phyloP scores from a whole-genome alignment of 305 asterid genomes.

The Ilex paraguariensis region DNA sequence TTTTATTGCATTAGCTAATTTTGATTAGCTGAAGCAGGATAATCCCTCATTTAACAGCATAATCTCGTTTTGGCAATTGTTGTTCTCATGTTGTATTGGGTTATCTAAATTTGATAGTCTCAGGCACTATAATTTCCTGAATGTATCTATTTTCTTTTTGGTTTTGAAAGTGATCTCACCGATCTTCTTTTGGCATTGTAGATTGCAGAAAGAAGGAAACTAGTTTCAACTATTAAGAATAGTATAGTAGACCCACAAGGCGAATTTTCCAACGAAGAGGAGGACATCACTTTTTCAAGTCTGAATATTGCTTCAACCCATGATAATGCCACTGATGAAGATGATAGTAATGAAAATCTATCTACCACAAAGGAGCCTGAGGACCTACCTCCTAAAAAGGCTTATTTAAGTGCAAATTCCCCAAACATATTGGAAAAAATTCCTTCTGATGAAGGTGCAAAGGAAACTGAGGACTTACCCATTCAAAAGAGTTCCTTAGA shows the following conservation, averaged over 20 bases:
- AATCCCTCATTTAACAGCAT: too few species aligned
- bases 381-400: slow-evolving; percentile 15
- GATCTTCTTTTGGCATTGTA: slow-evolving; percentile 21
- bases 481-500: slow-evolving; percentile 19
- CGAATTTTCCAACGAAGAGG: slow-evolving; percentile 24
- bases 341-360: slow-evolving; percentile 11
- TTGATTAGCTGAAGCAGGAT: too few species aligned
- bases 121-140: too few species aligned
- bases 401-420: slow-evolving; percentile 22
- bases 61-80: too few species aligned
- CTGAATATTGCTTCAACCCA: slow-evolving; percentile 29
- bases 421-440: slow-evolving; percentile 11
- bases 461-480: neutral
- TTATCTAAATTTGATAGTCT: too few species aligned
- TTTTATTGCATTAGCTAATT: too few species aligned
- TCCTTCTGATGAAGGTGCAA: slow-evolving; percentile 4
- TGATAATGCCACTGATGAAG: slow-evolving; percentile 23
- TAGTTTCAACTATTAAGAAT: slow-evolving; percentile 66
- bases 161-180: neutral
- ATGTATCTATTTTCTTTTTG: too few species aligned
- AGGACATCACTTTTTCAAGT: slow-evolving; percentile 19
- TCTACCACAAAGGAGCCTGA: slow-evolving; percentile 16
- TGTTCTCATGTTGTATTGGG: too few species aligned
- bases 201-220: slow-evolving; percentile 81
- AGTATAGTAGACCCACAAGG: slow-evolving; percentile 44